phyloP scores from a whole-genome alignment of 2,329 filamentous ascomycete genomes.

The Cytospora piceae region DNA sequence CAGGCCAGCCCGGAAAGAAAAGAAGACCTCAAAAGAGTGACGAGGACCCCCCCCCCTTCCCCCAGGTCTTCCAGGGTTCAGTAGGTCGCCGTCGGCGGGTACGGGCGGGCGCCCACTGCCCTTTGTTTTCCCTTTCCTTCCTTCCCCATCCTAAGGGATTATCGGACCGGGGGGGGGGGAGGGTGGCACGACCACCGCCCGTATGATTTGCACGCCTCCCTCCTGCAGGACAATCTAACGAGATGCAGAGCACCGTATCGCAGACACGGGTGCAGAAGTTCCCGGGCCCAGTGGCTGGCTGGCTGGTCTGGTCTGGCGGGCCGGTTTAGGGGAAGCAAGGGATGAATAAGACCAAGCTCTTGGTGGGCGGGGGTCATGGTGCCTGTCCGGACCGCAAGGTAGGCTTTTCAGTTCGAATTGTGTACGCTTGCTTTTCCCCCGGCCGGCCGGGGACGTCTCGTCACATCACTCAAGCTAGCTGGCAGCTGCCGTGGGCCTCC shows the following conservation, averaged over 20 bases:
- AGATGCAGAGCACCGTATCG: neutral
- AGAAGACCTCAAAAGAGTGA: neutral
- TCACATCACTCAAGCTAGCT: constrained; percentile 16
- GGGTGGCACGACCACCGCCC: neutral
- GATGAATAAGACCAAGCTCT: neutral
- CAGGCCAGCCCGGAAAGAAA: neutral
- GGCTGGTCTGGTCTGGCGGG: neutral
- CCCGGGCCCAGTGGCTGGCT: neutral
- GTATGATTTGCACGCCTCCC: neutral
- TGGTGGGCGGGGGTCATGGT: no score
- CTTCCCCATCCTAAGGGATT: neutral
- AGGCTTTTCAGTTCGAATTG: no score
- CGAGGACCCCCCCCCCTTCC: neutral
- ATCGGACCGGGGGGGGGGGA: neutral
- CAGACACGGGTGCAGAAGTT: neutral
- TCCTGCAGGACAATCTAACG: neutral
- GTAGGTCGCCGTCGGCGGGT: constrained; percentile 9
- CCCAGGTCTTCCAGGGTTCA: neutral
- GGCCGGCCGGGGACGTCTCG: constrained; percentile 3
- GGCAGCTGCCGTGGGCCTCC: constrained; percentile 14
- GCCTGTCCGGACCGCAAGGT: no score
- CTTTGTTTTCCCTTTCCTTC: neutral
- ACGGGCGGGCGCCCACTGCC: constrained; percentile 9
- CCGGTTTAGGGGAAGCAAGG: neutral
- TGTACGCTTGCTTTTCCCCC: neutral